phyloP scores from a whole-genome alignment of 805 yeast genomes.

The Cephaloascus fragrans region DNA sequence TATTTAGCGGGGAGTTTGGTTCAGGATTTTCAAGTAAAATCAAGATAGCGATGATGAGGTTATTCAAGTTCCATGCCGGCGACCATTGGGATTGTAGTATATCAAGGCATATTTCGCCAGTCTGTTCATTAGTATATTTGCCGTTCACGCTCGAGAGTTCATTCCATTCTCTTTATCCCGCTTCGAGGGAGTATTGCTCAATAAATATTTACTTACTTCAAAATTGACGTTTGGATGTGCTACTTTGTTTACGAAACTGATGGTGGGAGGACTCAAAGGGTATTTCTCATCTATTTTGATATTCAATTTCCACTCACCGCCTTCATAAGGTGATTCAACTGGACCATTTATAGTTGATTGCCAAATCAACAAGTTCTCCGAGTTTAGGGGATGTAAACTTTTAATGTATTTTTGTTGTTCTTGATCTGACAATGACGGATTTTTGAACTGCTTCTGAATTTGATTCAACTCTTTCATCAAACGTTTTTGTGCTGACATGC shows the following conservation, averaged over 20 bases:
- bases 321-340: slow-evolving; percentile 37
- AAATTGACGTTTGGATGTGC: slow-evolving; percentile 43
- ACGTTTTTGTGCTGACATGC: background rate
- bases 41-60: slow-evolving; percentile 47
- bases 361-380: slow-evolving; percentile 43
- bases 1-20: slow-evolving; percentile 61
- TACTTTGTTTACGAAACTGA: slow-evolving; percentile 30
- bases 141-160: no score
- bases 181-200: no score
- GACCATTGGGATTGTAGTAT: slow-evolving; percentile 56
- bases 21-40: slow-evolving; percentile 55
- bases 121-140: slow-evolving; percentile 26
- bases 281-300: slow-evolving; percentile 38
- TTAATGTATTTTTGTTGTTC: slow-evolving; percentile 18
- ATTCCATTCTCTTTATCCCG: no score
- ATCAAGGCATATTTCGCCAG: slow-evolving; percentile 68
- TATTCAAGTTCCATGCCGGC: slow-evolving; percentile 61
- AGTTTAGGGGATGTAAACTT: slow-evolving; percentile 30
- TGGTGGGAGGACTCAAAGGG: slow-evolving; percentile 51
- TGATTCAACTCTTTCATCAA: background rate
- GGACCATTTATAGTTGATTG: slow-evolving; percentile 42
- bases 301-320: slow-evolving; percentile 40
- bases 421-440: slow-evolving; percentile 6
- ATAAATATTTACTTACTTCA: background rate
- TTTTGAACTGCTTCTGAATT: slow-evolving; percentile 1